phyloP scores from a whole-genome alignment of 768 basidiomycete species.

The Suillus occidentalis region DNA sequence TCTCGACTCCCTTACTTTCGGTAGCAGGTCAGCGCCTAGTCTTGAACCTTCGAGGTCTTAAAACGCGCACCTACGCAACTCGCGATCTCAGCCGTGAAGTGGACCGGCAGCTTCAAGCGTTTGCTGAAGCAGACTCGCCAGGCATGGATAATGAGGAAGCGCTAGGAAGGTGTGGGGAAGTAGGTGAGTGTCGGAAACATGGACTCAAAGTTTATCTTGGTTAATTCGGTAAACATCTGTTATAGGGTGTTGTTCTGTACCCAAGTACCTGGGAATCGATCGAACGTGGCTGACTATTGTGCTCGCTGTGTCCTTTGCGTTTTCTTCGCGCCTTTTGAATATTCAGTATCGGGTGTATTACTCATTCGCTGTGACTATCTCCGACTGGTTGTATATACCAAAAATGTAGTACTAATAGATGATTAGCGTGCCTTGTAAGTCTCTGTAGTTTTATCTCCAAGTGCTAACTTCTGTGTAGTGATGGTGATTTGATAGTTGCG shows the following conservation, averaged over 20 bases:
- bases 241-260: neutral
- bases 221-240: neutral
- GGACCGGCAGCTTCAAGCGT: slow-evolving; percentile 17
- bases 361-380: neutral
- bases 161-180: too few species aligned
- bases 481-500: too few species aligned
- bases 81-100: slow-evolving; percentile 18
- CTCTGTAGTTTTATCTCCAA: neutral
- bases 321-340: neutral
- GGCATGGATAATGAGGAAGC: neutral
- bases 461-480: too few species aligned
- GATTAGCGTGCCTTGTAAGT: neutral
- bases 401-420: too few species aligned
- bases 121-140: neutral
- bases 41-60: slow-evolving; percentile 17
- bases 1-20: slow-evolving; percentile 16
- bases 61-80: neutral
- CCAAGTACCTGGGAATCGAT: neutral
- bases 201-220: neutral
- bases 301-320: neutral
- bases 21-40: slow-evolving; percentile 20
- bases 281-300: neutral
- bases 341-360: neutral
- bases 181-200: neutral
- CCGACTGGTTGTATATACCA: neutral